These are phyloP conservation scores for Aspergillus costaricaensis DNA, from an alignment of 2,329 filamentous ascomycete species.

Conservation along the genomic window DNA sequence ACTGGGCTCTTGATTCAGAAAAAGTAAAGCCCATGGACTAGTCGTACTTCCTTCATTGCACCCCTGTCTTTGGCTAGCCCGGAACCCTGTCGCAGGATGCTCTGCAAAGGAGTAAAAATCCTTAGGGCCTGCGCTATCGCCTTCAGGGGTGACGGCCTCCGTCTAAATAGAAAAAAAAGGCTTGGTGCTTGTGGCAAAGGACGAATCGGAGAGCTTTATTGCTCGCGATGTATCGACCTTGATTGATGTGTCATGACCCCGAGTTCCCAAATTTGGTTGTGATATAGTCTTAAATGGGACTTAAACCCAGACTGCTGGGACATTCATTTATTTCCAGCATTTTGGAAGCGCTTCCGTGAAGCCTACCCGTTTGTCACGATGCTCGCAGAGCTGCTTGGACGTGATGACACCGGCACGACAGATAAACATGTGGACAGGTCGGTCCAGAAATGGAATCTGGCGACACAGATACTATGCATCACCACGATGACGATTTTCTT, in stretches of 20 bases:
- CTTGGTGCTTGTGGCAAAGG: not conserved
- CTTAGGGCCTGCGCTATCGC: not conserved
- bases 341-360: not conserved
- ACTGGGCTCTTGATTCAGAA: not conserved
- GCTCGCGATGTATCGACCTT: not conserved
- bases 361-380: constrained; percentile 5
- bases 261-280: not conserved
- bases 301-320: not conserved
- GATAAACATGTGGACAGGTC: constrained; percentile 17
- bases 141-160: not conserved
- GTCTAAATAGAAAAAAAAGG: not conserved
- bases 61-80: not conserved
- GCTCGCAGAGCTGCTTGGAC: constrained; percentile 9
- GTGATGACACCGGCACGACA: constrained; percentile 1
- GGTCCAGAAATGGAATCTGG: constrained; percentile 30
- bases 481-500: constrained; percentile 30
- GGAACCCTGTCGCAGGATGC: not conserved
- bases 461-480: constrained; percentile 32
- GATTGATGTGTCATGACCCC: not conserved
- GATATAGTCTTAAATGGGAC: not conserved
- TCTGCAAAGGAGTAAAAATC: not conserved
- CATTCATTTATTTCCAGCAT: too few relatives aligned
- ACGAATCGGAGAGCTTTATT: not conserved
- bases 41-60: not conserved
- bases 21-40: not conserved